Evolutionary conservation across 768 basidiomycete species (phyloP).

Genomic region (Boletellus ananas): DNA sequence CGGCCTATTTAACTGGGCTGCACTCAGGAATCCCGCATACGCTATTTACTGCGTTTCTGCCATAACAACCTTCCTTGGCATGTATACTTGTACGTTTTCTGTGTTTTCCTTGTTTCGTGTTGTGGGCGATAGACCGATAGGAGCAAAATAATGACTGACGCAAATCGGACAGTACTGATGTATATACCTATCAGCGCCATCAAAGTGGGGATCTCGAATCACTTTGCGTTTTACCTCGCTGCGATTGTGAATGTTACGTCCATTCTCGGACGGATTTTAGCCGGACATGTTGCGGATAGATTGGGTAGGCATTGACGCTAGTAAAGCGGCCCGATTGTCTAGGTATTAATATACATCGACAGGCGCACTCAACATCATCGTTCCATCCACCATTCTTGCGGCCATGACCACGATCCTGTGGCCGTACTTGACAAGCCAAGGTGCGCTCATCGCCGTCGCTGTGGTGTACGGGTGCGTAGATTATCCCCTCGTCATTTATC

Average conservation of each 20-base stretch:
- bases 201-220: constrained; percentile 41
- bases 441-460: constrained; percentile 47
- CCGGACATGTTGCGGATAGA: constrained; percentile 53
- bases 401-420: constrained; percentile 63
- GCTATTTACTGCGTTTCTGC: constrained; percentile 55
- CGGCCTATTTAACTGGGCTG: constrained; percentile 52
- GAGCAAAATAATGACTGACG: constrained; percentile 1
- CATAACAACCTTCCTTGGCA: constrained; percentile 57
- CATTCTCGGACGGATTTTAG: constrained; percentile 53
- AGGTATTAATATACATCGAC: background rate
- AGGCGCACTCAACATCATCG: constrained; percentile 70
- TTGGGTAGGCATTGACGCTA: constrained; percentile 36
- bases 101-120: background rate
- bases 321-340: background rate
- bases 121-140: background rate
- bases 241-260: constrained; percentile 67
- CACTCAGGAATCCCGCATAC: constrained; percentile 48
- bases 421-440: constrained; percentile 55
- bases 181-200: constrained; percentile 61
- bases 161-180: constrained; percentile 48
- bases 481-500: rapidly evolving
- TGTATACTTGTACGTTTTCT: constrained; percentile 56
- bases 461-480: constrained; percentile 59
- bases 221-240: constrained; percentile 61
- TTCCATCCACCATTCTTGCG: constrained; percentile 53